Percentiles rank a stretch among this genome's conserved stretches.
Conservation (phyloP, 305 asterid species). For the Solanum hybrid region DNA sequence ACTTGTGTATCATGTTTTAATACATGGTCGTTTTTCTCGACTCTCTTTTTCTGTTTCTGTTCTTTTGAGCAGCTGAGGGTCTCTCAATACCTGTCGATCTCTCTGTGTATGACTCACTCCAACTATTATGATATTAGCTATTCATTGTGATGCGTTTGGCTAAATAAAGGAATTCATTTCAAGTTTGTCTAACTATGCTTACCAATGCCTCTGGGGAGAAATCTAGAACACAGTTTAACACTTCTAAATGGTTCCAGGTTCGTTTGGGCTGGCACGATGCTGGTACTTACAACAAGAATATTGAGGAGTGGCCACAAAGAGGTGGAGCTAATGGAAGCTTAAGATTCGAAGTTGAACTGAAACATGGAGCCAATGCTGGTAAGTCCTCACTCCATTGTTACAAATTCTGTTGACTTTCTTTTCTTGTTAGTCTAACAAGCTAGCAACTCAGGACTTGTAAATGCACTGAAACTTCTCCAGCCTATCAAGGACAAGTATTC, state of each 20-base stretch:
- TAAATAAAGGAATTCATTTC: neutral
- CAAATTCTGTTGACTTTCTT: neutral
- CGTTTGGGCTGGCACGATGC: constrained; percentile 99
- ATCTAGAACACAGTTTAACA: neutral
- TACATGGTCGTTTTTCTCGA: neutral
- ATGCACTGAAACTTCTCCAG: constrained; percentile 88
- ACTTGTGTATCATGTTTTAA: neutral
- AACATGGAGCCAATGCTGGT: constrained; percentile 98
- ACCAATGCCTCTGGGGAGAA: neutral
- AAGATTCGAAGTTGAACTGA: constrained; percentile 80
- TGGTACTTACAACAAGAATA: constrained; percentile 85
- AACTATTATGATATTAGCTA: neutral
- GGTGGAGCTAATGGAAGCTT: constrained; percentile 99
- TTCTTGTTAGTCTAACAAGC: constrained; percentile 20
- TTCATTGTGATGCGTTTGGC: neutral
- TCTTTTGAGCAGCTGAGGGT: neutral
- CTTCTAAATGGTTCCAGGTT: constrained; percentile 35
- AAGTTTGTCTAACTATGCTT: neutral
- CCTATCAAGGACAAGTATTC: constrained; percentile 92
- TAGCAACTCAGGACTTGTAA: constrained; percentile 67
- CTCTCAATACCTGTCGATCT: neutral
- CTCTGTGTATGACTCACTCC: neutral
- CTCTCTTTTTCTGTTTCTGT: neutral
- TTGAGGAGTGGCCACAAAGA: constrained; percentile 82
- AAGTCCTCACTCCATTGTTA: constrained; percentile 2